Evolutionary conservation across 2,329 filamentous ascomycete genomes (phyloP).

Genomic region (Fusarium siculi): DNA sequence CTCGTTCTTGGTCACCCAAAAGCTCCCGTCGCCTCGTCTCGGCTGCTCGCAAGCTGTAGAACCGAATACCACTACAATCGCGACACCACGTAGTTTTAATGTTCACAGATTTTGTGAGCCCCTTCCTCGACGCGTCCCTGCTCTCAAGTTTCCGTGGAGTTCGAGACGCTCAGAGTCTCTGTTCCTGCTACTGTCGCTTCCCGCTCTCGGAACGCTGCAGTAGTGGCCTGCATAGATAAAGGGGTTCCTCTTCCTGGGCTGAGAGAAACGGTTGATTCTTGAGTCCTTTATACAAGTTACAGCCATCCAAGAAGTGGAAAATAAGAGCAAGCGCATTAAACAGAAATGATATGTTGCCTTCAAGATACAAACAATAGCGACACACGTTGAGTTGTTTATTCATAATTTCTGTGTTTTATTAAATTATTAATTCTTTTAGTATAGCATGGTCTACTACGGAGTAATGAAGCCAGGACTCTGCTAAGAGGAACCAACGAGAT

Average conservation of each 20-base stretch:
- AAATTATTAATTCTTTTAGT: background rate
- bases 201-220: constrained; percentile 37
- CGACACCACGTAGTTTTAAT: constrained; percentile 7
- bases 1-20: constrained; percentile 5
- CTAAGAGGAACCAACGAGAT: constrained; percentile 19
- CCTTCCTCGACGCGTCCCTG: constrained; percentile 17
- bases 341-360: background rate
- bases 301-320: background rate
- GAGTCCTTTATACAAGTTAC: constrained; percentile 1
- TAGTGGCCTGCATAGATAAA: constrained; percentile 38
- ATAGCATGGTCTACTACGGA: background rate
- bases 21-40: constrained; percentile 13
- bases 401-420: constrained; percentile 6
- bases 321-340: constrained; percentile 2
- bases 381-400: constrained; percentile 8
- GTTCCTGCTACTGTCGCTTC: constrained; percentile 35
- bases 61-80: constrained; percentile 14
- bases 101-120: constrained; percentile 16
- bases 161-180: constrained; percentile 28
- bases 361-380: constrained; percentile 1
- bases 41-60: constrained; percentile 29
- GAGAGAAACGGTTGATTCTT: constrained; percentile 1
- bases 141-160: constrained; percentile 1
- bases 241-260: constrained; percentile 20
- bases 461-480: constrained; percentile 13